These are phyloP conservation scores for Lycium ferocissimum DNA, from an alignment of 257 asterid genomes.

Conservation along the genomic window DNA sequence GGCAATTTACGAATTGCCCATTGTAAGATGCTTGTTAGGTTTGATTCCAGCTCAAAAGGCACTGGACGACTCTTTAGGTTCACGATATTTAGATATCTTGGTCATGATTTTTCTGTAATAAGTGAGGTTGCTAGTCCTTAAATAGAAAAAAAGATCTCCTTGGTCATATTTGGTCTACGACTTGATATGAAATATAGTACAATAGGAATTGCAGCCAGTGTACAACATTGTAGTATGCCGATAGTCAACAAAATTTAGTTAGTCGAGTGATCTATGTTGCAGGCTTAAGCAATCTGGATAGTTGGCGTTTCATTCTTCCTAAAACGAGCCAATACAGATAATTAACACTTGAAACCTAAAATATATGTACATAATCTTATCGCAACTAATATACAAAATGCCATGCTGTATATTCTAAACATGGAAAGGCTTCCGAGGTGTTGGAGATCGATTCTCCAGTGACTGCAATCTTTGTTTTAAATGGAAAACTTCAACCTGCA, in stretches of 20 bases:
- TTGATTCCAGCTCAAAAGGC: neutral
- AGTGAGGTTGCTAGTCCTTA: neutral
- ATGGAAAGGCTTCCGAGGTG: constrained; percentile 91
- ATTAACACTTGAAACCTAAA: neutral
- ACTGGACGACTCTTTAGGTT: neutral
- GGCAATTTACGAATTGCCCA: no score
- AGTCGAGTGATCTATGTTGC: neutral
- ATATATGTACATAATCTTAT: constrained; percentile 21
- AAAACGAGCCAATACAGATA: neutral
- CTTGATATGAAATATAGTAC: neutral
- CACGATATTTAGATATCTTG: neutral
- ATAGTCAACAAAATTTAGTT: neutral
- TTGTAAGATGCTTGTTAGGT: neutral
- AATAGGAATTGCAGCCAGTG: neutral
- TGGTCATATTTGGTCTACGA: neutral
- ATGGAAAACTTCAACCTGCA: constrained; percentile 92
- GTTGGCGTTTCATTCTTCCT: neutral
- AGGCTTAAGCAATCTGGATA: neutral
- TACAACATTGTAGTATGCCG: neutral
- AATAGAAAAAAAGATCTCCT: no score
- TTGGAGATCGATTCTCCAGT: constrained; percentile 84
- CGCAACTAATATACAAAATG: constrained; percentile 18
- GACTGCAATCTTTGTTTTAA: constrained; percentile 93
- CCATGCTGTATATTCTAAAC: constrained; percentile 43
- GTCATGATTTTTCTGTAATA: neutral